Base-by-base conservation (phyloP, 225 moss, liverwort and hornwort species). In the Climacium dendroides region DNA sequence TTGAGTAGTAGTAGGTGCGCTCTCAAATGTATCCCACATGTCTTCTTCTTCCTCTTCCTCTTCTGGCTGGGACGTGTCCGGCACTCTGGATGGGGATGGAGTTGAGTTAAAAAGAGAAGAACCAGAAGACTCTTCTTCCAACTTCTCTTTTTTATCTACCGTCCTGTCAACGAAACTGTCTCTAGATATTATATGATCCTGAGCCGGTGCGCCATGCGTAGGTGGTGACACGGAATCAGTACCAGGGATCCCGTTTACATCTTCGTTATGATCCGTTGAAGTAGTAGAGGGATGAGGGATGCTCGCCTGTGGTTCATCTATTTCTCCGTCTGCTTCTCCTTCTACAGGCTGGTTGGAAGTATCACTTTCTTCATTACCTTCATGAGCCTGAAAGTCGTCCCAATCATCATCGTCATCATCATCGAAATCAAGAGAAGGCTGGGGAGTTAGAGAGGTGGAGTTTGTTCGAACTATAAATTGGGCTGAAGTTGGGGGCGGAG, bases 321-420 rank as follows among this genome's bases (percentile, higher is more conserved):
- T 63, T 86, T 86, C 87, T 35, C 80, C 89, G 67, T 81, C 84
- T 50, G 85, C 73, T 90, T 87, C 87, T 67, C 80, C 83, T 86
- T 87, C 83, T 77, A 59, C 82, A 66, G 85, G 88, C 89, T 85
- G 91, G 87, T 57, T 79, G 83, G 85, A 73, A 87, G 72, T 32
- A 77, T 63, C 83, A 81, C 53, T 88, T 85, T 90, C 90, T 35
- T 90, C 90, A 50, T 81, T 85, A 54, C 87, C 91, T 92, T 92
- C 92, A 89, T 95, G 86, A 84, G 94, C 96, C 92, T 99, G 99
- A 82, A 97, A 99, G 72, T 99, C 99, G 91, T 96, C 97, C 95
- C 96, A 96, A 87, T 98, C 97, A 73, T 97, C 96, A 67, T 94
- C 95, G 24, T 92, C 94, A 66, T 95, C 96, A 54, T 90, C 94